These are phyloP conservation scores for Leccinellum albellum DNA, from an alignment of 768 basidiomycete genomes.

Conservation along the genomic window DNA sequence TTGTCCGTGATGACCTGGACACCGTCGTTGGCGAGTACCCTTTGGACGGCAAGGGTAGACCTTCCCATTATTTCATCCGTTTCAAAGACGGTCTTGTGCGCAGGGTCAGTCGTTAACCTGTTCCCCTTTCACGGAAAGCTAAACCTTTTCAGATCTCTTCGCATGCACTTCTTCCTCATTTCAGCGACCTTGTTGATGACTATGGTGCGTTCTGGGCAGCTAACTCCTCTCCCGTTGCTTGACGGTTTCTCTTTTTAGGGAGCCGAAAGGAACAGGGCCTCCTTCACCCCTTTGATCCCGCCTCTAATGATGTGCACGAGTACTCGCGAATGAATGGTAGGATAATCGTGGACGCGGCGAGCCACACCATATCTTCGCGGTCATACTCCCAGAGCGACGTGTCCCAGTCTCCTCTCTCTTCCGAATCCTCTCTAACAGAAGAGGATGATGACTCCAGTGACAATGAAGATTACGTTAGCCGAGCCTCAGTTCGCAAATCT, in stretches of 20 bases:
- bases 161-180: conserved; percentile 34
- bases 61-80: conserved; percentile 60
- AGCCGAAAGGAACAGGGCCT: conserved; percentile 38
- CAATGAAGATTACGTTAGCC: conserved; percentile 8
- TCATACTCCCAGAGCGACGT: conserved; percentile 12
- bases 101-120: conserved; percentile 40
- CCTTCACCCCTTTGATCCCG: conserved; percentile 58
- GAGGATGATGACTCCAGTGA: conserved; percentile 22
- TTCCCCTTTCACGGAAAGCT: background rate
- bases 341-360: conserved; percentile 28
- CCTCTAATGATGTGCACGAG: conserved; percentile 51
- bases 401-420: conserved; percentile 1
- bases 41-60: conserved; percentile 23
- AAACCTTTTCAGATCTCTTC: conserved; percentile 40
- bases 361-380: background rate
- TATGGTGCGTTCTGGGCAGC: conserved; percentile 45
- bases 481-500: conserved; percentile 12
- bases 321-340: conserved; percentile 48
- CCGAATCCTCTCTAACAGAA: conserved; percentile 26
- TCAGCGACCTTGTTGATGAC: conserved; percentile 45
- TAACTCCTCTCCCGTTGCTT: conserved; percentile 4
- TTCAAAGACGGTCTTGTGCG: conserved; percentile 54
- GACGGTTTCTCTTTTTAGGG: conserved; percentile 35
- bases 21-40: conserved; percentile 59
- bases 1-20: conserved; percentile 31